Evolutionary conservation across 257 asterid genomes (phyloP).

Genomic region (Phtheirospermum japonicum): DNA sequence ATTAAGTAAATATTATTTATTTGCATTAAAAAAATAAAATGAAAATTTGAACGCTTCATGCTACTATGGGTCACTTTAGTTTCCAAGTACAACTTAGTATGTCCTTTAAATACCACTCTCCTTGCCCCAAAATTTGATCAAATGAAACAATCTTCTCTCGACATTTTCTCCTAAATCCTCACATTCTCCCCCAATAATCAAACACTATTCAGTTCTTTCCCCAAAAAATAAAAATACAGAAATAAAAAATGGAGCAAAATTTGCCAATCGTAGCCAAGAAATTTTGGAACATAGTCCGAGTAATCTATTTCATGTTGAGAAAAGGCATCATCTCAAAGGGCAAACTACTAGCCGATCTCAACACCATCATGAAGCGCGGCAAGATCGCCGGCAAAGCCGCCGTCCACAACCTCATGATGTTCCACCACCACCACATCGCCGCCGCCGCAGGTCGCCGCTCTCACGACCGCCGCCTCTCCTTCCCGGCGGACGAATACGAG

Average conservation of each 20-base stretch:
- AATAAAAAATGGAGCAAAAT: conserved; percentile 57
- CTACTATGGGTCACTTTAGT: too few species aligned
- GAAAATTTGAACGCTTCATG: too few species aligned
- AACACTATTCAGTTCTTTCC: not conserved
- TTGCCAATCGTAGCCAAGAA: conserved; percentile 66
- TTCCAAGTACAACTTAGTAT: too few species aligned
- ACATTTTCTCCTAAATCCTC: too few species aligned
- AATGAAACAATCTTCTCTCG: too few species aligned
- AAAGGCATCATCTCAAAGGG: conserved; percentile 69
- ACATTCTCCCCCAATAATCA: too few species aligned
- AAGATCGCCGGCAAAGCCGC: conserved; percentile 79
- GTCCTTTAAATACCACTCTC: too few species aligned
- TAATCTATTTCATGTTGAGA: conserved; percentile 57
- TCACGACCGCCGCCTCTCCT: conserved; percentile 7
- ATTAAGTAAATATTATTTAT: too few species aligned
- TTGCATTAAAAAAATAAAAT: too few species aligned
- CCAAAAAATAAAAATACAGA: not conserved
- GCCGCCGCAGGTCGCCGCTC: conserved; percentile 12
- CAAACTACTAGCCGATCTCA: conserved; percentile 57
- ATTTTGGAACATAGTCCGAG: conserved; percentile 60
- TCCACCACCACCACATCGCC: conserved; percentile 48
- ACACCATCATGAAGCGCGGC: conserved; percentile 67
- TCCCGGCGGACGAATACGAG: conserved; percentile 49
- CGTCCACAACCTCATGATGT: conserved; percentile 54
- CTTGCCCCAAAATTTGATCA: too few species aligned